phyloP scores from a whole-genome alignment of 768 basidiomycete genomes.

The Boletus reticulatus region DNA sequence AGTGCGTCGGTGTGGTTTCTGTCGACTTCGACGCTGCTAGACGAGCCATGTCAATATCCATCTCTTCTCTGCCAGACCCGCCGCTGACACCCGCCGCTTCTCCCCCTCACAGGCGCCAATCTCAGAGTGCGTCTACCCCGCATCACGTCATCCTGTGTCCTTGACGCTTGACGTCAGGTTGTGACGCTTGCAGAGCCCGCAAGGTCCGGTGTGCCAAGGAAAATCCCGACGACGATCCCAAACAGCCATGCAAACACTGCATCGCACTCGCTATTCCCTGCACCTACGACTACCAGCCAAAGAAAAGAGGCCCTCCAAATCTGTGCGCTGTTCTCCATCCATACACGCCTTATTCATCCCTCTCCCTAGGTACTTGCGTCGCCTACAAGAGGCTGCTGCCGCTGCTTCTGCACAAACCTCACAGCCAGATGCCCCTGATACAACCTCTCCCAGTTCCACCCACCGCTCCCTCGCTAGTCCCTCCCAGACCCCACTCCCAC shows the following conservation, averaged over 20 bases:
- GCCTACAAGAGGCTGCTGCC: conserved; percentile 69
- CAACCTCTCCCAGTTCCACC: conserved; percentile 47
- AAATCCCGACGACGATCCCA: conserved; percentile 73
- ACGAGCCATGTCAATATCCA: conserved; percentile 32
- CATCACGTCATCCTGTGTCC: conserved; percentile 23
- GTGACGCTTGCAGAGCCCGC: conserved; percentile 83
- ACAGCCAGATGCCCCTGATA: conserved; percentile 35
- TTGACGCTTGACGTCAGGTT: conserved; percentile 49
- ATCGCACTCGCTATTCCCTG: conserved; percentile 78
- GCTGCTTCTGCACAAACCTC: conserved; percentile 46
- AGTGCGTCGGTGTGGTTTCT: too few relatives aligned
- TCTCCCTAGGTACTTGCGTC: conserved; percentile 62
- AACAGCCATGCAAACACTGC: conserved; percentile 86
- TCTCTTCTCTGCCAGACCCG: conserved; percentile 22
- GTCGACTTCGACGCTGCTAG: too few relatives aligned
- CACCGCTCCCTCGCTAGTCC: conserved; percentile 42
- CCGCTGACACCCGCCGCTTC: conserved; percentile 31
- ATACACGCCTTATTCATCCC: not conserved
- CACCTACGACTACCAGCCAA: conserved; percentile 91
- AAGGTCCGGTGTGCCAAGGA: conserved; percentile 85
- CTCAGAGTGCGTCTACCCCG: conserved; percentile 59
- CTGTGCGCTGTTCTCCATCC: conserved; percentile 48
- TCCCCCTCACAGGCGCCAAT: conserved; percentile 62
- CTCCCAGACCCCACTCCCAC: conserved; percentile 36
- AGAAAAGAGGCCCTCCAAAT: conserved; percentile 92